Percentiles rank a stretch among this genome's conserved stretches.
Evolutionary conservation across 805 yeast species (phyloP).

Genomic region (Torulaspora quercuum): DNA sequence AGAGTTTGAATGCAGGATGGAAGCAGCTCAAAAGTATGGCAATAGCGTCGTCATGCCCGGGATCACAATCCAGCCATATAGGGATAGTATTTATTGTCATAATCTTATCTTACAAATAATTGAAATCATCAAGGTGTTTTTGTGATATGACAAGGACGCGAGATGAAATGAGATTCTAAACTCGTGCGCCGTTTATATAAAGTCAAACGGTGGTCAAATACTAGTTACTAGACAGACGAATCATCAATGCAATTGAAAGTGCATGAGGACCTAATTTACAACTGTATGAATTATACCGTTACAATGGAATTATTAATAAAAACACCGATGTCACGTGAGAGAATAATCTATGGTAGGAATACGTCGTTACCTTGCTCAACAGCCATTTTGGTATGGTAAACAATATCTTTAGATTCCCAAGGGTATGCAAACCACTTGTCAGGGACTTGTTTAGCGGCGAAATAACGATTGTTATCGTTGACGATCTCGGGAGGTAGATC

Average conservation of each 20-base stretch:
- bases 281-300: conserved; percentile 3
- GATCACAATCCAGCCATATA: conserved; percentile 88
- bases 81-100: conserved; percentile 46
- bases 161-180: too few species aligned
- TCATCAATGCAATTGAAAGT: too few species aligned
- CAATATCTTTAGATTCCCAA: conserved; percentile 79
- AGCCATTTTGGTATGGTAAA: conserved; percentile 66
- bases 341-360: conserved; percentile 26
- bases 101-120: too few species aligned
- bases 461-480: conserved; percentile 54
- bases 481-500: conserved; percentile 62
- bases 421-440: conserved; percentile 86
- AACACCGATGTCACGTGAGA: too few species aligned
- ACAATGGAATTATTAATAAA: not conserved
- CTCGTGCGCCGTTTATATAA: too few species aligned
- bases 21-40: conserved; percentile 64
- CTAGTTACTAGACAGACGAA: too few species aligned
- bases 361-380: conserved; percentile 71
- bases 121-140: not conserved
- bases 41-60: conserved; percentile 85
- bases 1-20: conserved; percentile 53
- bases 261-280: conserved; percentile 5
- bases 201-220: too few species aligned
- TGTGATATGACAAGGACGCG: too few species aligned
- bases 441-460: conserved; percentile 71